A percentile compares a stretch with the other conserved stretches of the same genome.
Conservation (phyloP, 345 rosid species). For the Aquilaria malaccensis region DNA sequence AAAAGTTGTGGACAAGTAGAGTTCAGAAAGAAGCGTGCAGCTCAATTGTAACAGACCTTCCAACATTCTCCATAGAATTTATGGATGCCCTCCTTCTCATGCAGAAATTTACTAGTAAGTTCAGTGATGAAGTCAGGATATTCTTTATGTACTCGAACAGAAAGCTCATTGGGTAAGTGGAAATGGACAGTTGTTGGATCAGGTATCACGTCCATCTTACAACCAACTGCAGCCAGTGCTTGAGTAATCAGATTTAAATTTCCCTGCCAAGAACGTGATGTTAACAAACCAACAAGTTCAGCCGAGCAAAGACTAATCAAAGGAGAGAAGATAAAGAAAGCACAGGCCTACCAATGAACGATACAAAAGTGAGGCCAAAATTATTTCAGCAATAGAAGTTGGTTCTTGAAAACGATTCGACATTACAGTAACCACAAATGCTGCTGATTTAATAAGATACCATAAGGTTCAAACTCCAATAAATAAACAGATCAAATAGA, state of each 20-base stretch:
- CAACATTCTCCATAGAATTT: conserved; percentile 81
- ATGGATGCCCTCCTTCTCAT: conserved; percentile 79
- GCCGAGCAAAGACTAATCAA: conserved; percentile 8
- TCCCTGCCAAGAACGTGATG: conserved; percentile 45
- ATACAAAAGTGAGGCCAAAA: not conserved
- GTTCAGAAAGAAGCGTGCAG: conserved; percentile 13
- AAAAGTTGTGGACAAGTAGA: conserved; percentile 2
- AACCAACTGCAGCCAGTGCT: conserved; percentile 82
- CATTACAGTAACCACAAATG: not conserved
- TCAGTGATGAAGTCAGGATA: conserved; percentile 58
- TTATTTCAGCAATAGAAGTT: not conserved
- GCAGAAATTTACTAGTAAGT: conserved; percentile 66
- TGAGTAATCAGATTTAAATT: conserved; percentile 87
- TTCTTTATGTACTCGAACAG: conserved; percentile 70
- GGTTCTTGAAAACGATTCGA: not conserved
- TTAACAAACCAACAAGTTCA: no score
- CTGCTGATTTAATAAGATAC: not conserved
- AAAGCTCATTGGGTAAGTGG: conserved; percentile 76
- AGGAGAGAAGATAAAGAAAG: not conserved
- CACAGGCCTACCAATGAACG: not conserved
- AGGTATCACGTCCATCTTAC: conserved; percentile 86
- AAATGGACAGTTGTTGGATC: conserved; percentile 95
- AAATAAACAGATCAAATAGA: no score
- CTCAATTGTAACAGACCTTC: conserved; percentile 54
- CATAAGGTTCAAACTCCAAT: not conserved